Evolutionary conservation across 1,139 yeast genomes (phyloP).

Genomic region (Scheffersomyces segobiensis): DNA sequence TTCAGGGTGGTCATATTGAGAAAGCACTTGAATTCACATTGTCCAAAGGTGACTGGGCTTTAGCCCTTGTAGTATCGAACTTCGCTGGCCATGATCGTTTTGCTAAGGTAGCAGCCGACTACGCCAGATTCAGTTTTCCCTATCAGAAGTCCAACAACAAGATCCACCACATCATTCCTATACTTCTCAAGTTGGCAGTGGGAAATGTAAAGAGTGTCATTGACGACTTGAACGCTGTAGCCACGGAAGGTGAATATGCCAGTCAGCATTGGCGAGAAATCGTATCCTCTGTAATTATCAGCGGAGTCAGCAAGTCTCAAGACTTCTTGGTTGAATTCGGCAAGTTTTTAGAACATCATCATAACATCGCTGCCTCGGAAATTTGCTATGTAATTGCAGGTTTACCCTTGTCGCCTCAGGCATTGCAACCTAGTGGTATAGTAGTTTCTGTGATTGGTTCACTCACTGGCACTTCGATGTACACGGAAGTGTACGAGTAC

Average conservation of each 20-base stretch:
- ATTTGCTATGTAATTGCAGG: constrained; percentile 53
- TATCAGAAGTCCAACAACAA: constrained; percentile 43
- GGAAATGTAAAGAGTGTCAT: constrained; percentile 63
- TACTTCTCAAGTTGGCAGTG: constrained; percentile 62
- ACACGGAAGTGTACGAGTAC: constrained; percentile 76
- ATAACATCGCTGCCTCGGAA: constrained; percentile 39
- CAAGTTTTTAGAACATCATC: constrained; percentile 43
- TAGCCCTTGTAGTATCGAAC: constrained; percentile 72
- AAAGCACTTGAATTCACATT: constrained; percentile 67
- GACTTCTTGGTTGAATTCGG: constrained; percentile 58
- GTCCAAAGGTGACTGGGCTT: constrained; percentile 70
- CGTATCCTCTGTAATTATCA: constrained; percentile 44
- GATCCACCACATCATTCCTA: constrained; percentile 56
- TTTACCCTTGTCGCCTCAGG: constrained; percentile 34
- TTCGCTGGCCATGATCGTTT: constrained; percentile 64
- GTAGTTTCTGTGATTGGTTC: constrained; percentile 29
- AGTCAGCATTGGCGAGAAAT: constrained; percentile 53
- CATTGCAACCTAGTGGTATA: constrained; percentile 21
- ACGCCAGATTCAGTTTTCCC: constrained; percentile 38
- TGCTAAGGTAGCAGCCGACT: constrained; percentile 54
- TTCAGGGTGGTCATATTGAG: constrained; percentile 66
- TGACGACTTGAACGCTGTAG: constrained; percentile 44
- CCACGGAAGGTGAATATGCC: constrained; percentile 51
- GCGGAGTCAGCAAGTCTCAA: constrained; percentile 34
- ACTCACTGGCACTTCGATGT: constrained; percentile 32